Evolutionary conservation across 164 flowering plant species (phyloP).

Genomic region (Stephania cephalantha): DNA sequence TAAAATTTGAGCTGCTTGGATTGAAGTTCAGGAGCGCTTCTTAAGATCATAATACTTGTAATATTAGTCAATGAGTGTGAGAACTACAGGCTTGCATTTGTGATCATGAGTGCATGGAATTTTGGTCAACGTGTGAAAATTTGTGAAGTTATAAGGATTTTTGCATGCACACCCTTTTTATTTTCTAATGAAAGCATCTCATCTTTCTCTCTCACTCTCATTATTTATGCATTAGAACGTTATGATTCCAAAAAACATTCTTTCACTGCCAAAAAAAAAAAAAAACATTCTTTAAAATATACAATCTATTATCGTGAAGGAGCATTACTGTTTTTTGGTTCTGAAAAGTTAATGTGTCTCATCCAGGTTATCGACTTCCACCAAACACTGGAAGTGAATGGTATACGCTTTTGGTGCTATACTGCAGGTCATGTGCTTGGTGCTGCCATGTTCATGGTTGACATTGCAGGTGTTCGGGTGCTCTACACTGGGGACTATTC

Average conservation of each 20-base stretch:
- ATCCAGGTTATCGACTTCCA: constrained; percentile 93
- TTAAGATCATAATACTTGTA: neutral
- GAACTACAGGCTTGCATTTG: no score
- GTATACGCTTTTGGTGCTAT: constrained; percentile 96
- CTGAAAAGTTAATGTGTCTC: neutral
- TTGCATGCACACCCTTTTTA: neutral
- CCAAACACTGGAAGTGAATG: constrained; percentile 92
- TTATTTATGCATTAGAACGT: no score
- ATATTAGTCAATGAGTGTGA: no score
- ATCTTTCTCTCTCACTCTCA: no score
- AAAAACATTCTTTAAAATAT: neutral
- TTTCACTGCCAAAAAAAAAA: no score
- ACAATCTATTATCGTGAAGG: neutral
- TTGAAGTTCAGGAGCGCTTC: neutral
- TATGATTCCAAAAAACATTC: neutral
- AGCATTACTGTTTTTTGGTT: neutral
- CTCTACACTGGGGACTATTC: constrained; percentile 98
- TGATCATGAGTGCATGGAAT: no score
- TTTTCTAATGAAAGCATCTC: neutral
- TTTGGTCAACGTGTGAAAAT: no score
- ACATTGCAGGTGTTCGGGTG: constrained; percentile 93
- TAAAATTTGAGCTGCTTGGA: neutral
- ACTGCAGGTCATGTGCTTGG: constrained; percentile 99
- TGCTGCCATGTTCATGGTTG: constrained; percentile 99
- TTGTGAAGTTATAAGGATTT: neutral